Base-by-base conservation (phyloP, 129 eudicot species). In the Deinandra increscens region DNA sequence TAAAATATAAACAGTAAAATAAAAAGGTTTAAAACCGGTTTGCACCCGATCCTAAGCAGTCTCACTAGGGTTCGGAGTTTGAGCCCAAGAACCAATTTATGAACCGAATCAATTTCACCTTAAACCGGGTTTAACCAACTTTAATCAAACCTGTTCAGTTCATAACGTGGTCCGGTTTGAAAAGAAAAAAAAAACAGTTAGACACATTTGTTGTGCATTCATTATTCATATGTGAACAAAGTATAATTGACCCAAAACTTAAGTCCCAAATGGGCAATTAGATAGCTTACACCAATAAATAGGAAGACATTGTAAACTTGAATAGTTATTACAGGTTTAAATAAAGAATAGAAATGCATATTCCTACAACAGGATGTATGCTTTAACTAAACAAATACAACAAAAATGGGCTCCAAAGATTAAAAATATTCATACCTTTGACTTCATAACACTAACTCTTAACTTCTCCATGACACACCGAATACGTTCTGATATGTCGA, bases 401-500 rank as follows among this genome's bases (percentile, higher is more conserved):
- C 72, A 31, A 56, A 62, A 50, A 42, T 69, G 64, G 71, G 51
- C 48, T 43, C 62, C 73, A 39, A 74, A 74, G 78, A 53, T 53
- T 50, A 38, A 38, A 50, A 37, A 37, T 13, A 17, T 13, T 74
- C 64, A 60, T 36, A 50, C 59, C 67, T 74, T 76, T 39, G 67
- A 53, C 44, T 76, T 59, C 82, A 74, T 77, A 44, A 85, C 66
- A 8, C 68, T 19, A 44, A 29, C 78, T 38, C 99, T 81, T 69
- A 93, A 64, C 33, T 68, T 83, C 84, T 93, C 99, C 95, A 93
- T 72, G 42, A 72, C 86, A 0, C 53, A 77, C 62, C 73, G 82
- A 26, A 93, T 89, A 75, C 85, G 86, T 60, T 89, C 89, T 3
- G 99, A 86, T 54, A 93, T 85, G 51, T 73, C 70, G 9, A 86